Percentiles rank a stretch among this genome's conserved stretches.
Conservation (phyloP, 441 rosid genomes). For the Adansonia rubrostipa region DNA sequence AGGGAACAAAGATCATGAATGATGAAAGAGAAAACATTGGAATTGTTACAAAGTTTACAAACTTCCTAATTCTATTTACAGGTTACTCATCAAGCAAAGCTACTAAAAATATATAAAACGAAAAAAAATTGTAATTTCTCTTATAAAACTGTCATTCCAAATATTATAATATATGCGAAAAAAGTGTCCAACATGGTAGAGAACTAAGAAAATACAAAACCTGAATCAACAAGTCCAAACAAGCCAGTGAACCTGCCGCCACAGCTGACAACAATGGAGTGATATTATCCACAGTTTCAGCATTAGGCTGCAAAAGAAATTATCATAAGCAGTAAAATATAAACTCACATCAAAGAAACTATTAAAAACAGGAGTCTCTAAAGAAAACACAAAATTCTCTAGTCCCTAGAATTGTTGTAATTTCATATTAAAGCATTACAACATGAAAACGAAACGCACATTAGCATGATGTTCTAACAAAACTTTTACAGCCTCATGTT, state of each 20-base stretch:
- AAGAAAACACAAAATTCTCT: not conserved
- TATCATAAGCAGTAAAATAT: not conserved
- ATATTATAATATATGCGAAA: not conserved
- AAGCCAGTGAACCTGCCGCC: constrained; percentile 81
- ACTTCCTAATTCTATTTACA: no score
- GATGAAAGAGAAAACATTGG: not conserved
- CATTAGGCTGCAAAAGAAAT: constrained; percentile 71
- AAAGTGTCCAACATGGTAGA: not conserved
- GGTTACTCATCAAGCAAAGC: constrained; percentile 2
- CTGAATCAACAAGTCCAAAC: constrained; percentile 78
- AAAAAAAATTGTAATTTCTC: not conserved
- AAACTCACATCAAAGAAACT: constrained; percentile 6
- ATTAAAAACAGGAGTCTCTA: not conserved
- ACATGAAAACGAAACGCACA: constrained; percentile 43
- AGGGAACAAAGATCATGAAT: not conserved
- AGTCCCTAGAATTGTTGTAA: not conserved
- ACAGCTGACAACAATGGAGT: constrained; percentile 89
- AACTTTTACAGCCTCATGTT: constrained; percentile 70
- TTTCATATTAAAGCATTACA: not conserved
- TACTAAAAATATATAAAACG: not conserved
- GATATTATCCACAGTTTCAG: constrained; percentile 81
- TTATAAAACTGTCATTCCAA: not conserved
- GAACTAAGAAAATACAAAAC: constrained; percentile 41
- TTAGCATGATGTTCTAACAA: constrained; percentile 76
- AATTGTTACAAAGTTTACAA: not conserved